Conservation (phyloP, 805 yeast species). For the Diddensiella santjacobensis region DNA sequence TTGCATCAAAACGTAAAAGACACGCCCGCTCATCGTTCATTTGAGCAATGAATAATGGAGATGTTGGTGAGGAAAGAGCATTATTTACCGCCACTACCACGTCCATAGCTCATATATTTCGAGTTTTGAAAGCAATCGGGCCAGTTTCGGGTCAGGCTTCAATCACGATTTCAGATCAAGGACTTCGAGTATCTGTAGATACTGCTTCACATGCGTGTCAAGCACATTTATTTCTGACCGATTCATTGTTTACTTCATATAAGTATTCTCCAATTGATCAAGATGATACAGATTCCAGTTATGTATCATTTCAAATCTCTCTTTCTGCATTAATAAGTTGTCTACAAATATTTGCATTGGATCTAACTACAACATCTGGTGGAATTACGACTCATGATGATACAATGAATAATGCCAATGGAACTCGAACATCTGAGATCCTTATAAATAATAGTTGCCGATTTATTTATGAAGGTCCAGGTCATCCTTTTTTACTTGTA, state of each 20-base stretch:
- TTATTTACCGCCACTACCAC: slow-evolving; percentile 46
- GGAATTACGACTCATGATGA: background rate
- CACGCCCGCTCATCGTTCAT: too few species aligned
- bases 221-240: slow-evolving; percentile 23
- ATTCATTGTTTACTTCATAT: slow-evolving; percentile 22
- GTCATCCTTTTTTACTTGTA: slow-evolving; percentile 51
- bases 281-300: slow-evolving; percentile 5
- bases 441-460: slow-evolving; percentile 29
- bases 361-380: background rate
- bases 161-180: slow-evolving; percentile 46
- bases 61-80: background rate
- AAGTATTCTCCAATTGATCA: slow-evolving; percentile 13
- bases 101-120: slow-evolving; percentile 44
- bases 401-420: background rate
- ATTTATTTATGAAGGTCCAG: slow-evolving; percentile 46
- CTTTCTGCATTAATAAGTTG: slow-evolving; percentile 25
- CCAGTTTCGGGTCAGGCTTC: slow-evolving; percentile 40
- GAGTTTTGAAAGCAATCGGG: slow-evolving; percentile 42
- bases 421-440: background rate
- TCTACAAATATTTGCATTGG: slow-evolving; percentile 24
- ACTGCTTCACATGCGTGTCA: slow-evolving; percentile 21
- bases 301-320: slow-evolving; percentile 19
- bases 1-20: too few species aligned
- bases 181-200: slow-evolving; percentile 49
- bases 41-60: background rate